Evolutionary conservation across 208 protist genomes (phyloP), one percentile per base, ranked within the genome.

Genomic region (Angomonas deanei): DNA sequence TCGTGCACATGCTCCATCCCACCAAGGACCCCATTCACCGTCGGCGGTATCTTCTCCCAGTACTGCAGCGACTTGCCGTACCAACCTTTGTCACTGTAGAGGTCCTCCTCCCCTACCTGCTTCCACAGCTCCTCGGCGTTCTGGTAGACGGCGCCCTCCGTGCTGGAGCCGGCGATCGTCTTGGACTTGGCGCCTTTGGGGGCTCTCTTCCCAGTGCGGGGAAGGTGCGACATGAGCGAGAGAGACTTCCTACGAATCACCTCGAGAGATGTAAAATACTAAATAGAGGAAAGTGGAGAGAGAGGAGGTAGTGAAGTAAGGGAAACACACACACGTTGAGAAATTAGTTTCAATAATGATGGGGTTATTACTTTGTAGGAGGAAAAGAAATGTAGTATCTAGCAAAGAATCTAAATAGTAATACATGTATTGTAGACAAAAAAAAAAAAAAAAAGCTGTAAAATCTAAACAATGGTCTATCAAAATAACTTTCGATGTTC

Each of bases 51-150:
- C 17, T 79, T 90, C 46, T 74, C 66, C 92, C 92, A 97, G 76
- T 96, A 96, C 31, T 82, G 64, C 1, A 97, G 63, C 1, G 89
- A 81, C 74, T 92, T 93, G 38, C 89, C 89, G 70, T 96, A 96
- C 89, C 89, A 96, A 1, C 89, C 89, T 28, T 66, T 82, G 50
- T 86, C 31, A 1, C 66, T 19, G 70, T 96, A 91, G 11, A 93
- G 70, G 58, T 92, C 76, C 26, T 74, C 84, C 21, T 74, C n/a
- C 13, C 92, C 82, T 69, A 91, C 86, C 8, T 61, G 32, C 11
- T 58, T 34, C 89, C 89, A 95, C 84, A 95, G 82, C 11, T 78
- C 78, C 10, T 92, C 79, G 0, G 73, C 68, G 34, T 65, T 84
- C 19, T 58, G 61, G 70, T 92, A 94, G 17, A 1, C 42, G 21